Conservation (phyloP, 1,284 basidiomycete genomes). For the Cryptococcus sp. region DNA sequence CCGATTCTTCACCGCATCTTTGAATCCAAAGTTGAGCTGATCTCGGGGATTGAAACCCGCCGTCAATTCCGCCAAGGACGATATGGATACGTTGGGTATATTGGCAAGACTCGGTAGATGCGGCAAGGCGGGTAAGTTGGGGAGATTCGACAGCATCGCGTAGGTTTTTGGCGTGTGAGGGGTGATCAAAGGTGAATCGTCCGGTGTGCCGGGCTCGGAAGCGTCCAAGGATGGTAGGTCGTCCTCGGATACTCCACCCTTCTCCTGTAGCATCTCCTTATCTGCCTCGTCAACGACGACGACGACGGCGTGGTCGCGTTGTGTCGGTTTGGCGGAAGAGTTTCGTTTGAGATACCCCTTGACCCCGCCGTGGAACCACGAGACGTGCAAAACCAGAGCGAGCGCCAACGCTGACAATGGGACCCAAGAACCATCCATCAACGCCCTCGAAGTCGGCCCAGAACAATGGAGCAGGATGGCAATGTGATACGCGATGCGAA, state of each 20-base stretch:
- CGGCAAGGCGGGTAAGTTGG: conserved; percentile 9
- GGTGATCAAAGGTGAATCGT: conserved; percentile 40
- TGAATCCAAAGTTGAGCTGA: conserved; percentile 16
- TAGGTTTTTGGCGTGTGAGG: conserved; percentile 31
- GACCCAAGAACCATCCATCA: conserved; percentile 42
- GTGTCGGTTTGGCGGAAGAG: not conserved
- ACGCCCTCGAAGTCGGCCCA: conserved; percentile 36
- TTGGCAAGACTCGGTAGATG: conserved; percentile 13
- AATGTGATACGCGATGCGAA: conserved; percentile 55
- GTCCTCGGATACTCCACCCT: not conserved
- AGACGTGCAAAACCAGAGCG: conserved; percentile 53
- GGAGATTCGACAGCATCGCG: conserved; percentile 13
- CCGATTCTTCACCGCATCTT: conserved; percentile 30
- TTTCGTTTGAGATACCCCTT: conserved; percentile 51
- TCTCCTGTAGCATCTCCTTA: not conserved
- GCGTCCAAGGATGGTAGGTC: not conserved
- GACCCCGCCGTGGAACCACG: conserved; percentile 56
- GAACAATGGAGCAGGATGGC: conserved; percentile 47
- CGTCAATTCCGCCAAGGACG: conserved; percentile 13
- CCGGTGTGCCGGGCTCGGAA: conserved; percentile 21
- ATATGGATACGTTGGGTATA: conserved; percentile 12
- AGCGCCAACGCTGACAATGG: conserved; percentile 48
- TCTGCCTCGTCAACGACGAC: too few species aligned
- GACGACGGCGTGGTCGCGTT: not conserved
- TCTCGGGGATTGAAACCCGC: conserved; percentile 12